Evolutionary conservation across 1,284 basidiomycete genomes (phyloP), one percentile per base, ranked within the genome.

Genomic region (Sanghuangporus sanghuang): DNA sequence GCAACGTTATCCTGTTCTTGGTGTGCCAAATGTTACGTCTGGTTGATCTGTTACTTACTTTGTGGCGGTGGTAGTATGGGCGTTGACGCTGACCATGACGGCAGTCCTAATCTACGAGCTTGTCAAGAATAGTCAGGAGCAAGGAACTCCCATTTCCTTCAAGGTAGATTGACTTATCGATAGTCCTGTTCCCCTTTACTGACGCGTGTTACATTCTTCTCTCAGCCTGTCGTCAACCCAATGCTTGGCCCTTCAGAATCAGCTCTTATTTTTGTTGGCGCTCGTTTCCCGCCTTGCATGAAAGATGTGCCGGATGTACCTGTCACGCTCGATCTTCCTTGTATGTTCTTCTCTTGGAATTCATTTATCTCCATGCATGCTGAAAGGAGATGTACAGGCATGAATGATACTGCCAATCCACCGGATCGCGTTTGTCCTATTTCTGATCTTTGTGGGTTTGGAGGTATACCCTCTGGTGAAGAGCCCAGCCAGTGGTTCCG

Each of bases 251-350:
- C 96, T 0, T 90, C 93, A 0, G 84, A 84, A 48, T 87, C 88
- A 52, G 93, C 92, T 3, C 77, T 98, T 16, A 95, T 98, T 69
- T 86, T 91, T 68, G 79, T 95, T 55, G 96, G 91, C n/a, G 94
- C 95, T 16, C 91, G 96, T 16, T 98, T 96, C 72, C 93, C 93
- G 7, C 87, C 90, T 2, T 90, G 87, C 70, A 96, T 96, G 92
- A 95, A 95, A 71, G 67, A 76, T 36, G 85, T 95, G 35, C 64
- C 76, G 44, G 81, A 77, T 52, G 73, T 96, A 18, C 80, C 92
- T 32, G 79, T 83, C 7, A 81, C 82, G 2, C 85, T 84, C 3
- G 70, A 74, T 9, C 76, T 95, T 59, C 82, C 85, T 61, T 95
- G 93, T 90, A 71, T 66, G 84, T 54, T 40, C 39, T 1, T 21